phyloP scores from a whole-genome alignment of 2,329 filamentous ascomycete genomes.

The Paraphaeosphaeria minitans region DNA sequence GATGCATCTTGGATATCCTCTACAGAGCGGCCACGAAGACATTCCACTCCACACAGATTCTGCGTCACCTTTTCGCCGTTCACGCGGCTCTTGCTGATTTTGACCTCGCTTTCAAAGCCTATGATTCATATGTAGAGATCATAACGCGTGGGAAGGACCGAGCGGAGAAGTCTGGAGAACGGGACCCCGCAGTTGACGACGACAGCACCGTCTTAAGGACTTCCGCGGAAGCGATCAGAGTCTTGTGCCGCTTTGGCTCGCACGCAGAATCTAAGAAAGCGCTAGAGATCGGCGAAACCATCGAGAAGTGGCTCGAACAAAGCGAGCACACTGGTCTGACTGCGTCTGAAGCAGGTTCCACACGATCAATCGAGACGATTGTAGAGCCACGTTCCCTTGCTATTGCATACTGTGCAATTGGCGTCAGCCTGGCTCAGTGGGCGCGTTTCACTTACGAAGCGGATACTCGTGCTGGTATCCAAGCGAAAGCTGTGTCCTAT shows the following conservation, averaged over 20 bases:
- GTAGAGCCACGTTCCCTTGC: slow-evolving; percentile 67
- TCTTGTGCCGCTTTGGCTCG: slow-evolving; percentile 82
- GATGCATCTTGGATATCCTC: slow-evolving; percentile 79
- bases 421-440: slow-evolving; percentile 85
- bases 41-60: slow-evolving; percentile 89
- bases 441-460: slow-evolving; percentile 80
- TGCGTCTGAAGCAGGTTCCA: slow-evolving; percentile 31
- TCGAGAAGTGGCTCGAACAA: slow-evolving; percentile 77
- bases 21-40: slow-evolving; percentile 92
- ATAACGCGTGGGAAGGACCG: slow-evolving; percentile 83
- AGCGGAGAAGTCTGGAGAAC: slow-evolving; percentile 73
- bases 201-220: slow-evolving; percentile 79
- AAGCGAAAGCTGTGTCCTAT: slow-evolving; percentile 75
- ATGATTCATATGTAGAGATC: slow-evolving; percentile 90
- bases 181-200: slow-evolving; percentile 74
- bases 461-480: slow-evolving; percentile 71
- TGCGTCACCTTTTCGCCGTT: slow-evolving; percentile 84
- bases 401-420: slow-evolving; percentile 78
- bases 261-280: slow-evolving; percentile 79
- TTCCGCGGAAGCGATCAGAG: slow-evolving; percentile 76
- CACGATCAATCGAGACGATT: slow-evolving; percentile 39
- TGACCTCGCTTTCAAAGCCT: slow-evolving; percentile 85
- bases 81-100: slow-evolving; percentile 90
- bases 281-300: slow-evolving; percentile 68
- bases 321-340: slow-evolving; percentile 32